A percentile compares a stretch with the other conserved stretches of the same genome.
phyloP scores from a whole-genome alignment of 2,329 filamentous ascomycete species.

The Pseudogymnoascus sp. region DNA sequence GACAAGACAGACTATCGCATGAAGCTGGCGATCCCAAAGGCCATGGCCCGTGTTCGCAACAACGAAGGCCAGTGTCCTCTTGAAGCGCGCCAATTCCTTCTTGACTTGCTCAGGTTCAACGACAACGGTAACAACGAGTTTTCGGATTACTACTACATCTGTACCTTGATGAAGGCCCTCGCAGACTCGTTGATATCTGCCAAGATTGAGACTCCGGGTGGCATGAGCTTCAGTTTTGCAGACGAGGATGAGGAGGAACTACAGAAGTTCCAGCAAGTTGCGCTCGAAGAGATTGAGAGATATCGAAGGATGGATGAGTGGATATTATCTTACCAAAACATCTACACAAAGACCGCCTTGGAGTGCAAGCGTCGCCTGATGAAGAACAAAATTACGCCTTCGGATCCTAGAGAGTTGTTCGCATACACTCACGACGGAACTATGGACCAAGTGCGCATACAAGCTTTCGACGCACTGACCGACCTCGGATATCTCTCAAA shows the following conservation, averaged over 20 bases:
- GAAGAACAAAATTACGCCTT: slow-evolving; percentile 54
- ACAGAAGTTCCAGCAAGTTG: slow-evolving; percentile 32
- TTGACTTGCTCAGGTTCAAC: slow-evolving; percentile 86
- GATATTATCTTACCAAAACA: slow-evolving; percentile 59
- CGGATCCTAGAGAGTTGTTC: slow-evolving; percentile 47
- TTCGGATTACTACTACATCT: slow-evolving; percentile 85
- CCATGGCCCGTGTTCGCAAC: slow-evolving; percentile 72
- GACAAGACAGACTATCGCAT: slow-evolving; percentile 80
- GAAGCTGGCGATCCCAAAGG: slow-evolving; percentile 72
- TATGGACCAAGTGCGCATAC: slow-evolving; percentile 54
- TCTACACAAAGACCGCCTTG: slow-evolving; percentile 55
- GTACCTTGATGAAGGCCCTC: slow-evolving; percentile 62
- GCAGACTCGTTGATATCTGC: slow-evolving; percentile 50
- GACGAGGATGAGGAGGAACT: slow-evolving; percentile 38
- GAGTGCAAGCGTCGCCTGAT: slow-evolving; percentile 55
- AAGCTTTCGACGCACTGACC: slow-evolving; percentile 55
- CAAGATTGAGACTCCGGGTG: slow-evolving; percentile 22
- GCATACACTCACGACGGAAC: slow-evolving; percentile 60
- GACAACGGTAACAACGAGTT: slow-evolving; percentile 86
- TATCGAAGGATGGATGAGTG: slow-evolving; percentile 62
- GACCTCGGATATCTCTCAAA: slow-evolving; percentile 55
- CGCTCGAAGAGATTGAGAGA: slow-evolving; percentile 57
- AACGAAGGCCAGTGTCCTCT: slow-evolving; percentile 67
- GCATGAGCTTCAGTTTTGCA: slow-evolving; percentile 31
- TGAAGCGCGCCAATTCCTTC: slow-evolving; percentile 71